Base-by-base conservation (phyloP, 2,329 filamentous ascomycete genomes). In the Blastomyces gilchristii region DNA sequence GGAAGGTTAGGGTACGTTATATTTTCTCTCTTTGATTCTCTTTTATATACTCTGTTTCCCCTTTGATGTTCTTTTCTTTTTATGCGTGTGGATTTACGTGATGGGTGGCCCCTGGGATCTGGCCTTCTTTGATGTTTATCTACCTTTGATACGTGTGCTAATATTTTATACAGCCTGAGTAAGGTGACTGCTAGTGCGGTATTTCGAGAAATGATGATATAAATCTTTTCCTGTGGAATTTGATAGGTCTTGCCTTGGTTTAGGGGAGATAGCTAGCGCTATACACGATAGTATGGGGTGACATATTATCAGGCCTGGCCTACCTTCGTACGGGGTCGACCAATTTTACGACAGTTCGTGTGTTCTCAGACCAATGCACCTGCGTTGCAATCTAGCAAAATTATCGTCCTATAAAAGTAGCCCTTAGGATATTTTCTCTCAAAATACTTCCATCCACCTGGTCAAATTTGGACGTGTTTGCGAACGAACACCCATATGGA, bases 1-100 rank as follows among this genome's bases (percentile, higher is more conserved):
- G 84, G 25, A 86, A 81, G 72, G 83, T 88, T 70, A 79, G 79
- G 71, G 77, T 79, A 67, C 66, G 73, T 61, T 61, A 11, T 7
- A 37, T 18, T 16, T 60, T n/a, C 31, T 7, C 31, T 34, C 31
- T 7, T 34, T 34, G 31, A 25, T 25, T 12, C 49, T 39, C 8
- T 45, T 25, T 25, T 41, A 49, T 2, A 39, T 18, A 14, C 7
- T 56, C 22, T 61, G 43, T 25, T n/a, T 52, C 22, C 57, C 22
- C 2, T 14, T 28, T 60, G 37, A 5, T n/a, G 49, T 25, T 34
- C 0, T 14, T 8, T 22, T 22, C 2, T n/a, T 60, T 31, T 16
- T 9, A 25, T 6, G 16, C 25, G 11, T 2, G 12, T 5, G 8
- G 54, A 43, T 41, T 37, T 8, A 5, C 34, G 8, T 49, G 47